Conservation (phyloP, 495 filamentous ascomycete genomes). For the Penicillium robsamsonii region DNA sequence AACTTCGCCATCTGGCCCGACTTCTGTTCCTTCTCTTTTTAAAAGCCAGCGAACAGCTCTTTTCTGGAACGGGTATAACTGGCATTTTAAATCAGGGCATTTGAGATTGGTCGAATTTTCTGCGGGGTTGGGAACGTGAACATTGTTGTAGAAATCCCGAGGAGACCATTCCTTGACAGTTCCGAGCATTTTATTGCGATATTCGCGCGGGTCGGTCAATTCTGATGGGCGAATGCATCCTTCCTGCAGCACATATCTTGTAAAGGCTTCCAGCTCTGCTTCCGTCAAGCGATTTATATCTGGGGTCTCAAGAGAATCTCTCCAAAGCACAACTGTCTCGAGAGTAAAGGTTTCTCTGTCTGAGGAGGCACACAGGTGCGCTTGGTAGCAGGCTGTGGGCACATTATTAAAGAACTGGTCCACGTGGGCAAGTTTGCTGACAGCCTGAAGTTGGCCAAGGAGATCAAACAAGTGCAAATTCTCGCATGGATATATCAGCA, state of each 20-base stretch:
- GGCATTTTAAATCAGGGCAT: conserved; percentile 42
- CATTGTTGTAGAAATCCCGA: conserved; percentile 63
- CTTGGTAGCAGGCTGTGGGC: conserved; percentile 37
- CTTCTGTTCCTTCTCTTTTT: conserved; percentile 52
- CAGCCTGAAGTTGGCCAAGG: conserved; percentile 23
- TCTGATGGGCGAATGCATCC: conserved; percentile 1
- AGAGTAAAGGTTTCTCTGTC: conserved; percentile 26
- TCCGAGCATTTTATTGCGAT: conserved; percentile 19
- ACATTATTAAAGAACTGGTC: conserved; percentile 26
- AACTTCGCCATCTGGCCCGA: conserved; percentile 33
- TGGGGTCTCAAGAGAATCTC: conserved; percentile 36
- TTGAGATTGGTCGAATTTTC: conserved; percentile 39
- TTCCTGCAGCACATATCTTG: conserved; percentile 32
- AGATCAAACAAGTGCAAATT: conserved; percentile 22
- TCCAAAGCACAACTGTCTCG: conserved; percentile 38
- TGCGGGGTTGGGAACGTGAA: conserved; percentile 54
- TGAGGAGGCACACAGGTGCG: conserved; percentile 21
- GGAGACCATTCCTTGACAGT: conserved; percentile 40
- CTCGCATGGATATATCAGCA: conserved; percentile 21
- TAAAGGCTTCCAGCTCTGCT: conserved; percentile 26
- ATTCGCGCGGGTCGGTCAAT: neutral
- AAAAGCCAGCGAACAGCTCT: conserved; percentile 71
- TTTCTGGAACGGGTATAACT: conserved; percentile 70
- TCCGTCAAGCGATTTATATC: conserved; percentile 20
- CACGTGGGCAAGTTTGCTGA: conserved; percentile 21